A percentile compares a stretch with the other conserved stretches of the same genome.
Conservation (phyloP, 2,329 filamentous ascomycete genomes). For the Hymenoscyphus repandus region DNA sequence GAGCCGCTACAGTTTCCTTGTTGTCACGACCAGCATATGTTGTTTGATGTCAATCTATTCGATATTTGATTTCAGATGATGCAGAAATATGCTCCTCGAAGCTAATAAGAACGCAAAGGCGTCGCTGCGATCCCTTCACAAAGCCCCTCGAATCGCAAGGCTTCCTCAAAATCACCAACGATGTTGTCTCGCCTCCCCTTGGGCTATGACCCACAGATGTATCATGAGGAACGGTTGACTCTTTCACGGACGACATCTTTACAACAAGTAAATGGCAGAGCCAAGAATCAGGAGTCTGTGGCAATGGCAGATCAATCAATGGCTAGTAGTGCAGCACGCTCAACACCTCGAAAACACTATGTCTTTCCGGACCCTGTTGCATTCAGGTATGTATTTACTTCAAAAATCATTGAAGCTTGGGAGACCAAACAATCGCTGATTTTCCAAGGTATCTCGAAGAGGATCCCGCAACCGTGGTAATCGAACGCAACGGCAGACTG, state of each 20-base stretch:
- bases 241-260: constrained; percentile 26
- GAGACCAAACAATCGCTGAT: constrained; percentile 4
- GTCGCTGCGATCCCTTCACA: constrained; percentile 5
- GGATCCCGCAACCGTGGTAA: constrained; percentile 68
- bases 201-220: constrained; percentile 29
- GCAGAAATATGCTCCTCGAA: not conserved
- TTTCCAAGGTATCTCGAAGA: constrained; percentile 70
- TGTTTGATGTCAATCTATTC: not conserved
- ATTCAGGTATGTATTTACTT: constrained; percentile 38
- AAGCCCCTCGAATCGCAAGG: not conserved
- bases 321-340: constrained; percentile 20
- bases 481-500: constrained; percentile 66
- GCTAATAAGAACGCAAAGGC: not conserved
- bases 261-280: constrained; percentile 13
- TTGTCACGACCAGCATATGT: not conserved
- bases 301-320: constrained; percentile 10
- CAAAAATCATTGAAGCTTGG: not conserved
- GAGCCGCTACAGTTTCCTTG: not conserved
- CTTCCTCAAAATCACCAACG: too few relatives aligned
- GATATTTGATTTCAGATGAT: too few relatives aligned
- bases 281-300: constrained; percentile 15
- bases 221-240: constrained; percentile 26
- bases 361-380: constrained; percentile 63
- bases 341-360: constrained; percentile 45
- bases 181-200: constrained; percentile 15